Conservation (phyloP, 2,329 filamentous ascomycete genomes). For the Lanzia echinophila region DNA sequence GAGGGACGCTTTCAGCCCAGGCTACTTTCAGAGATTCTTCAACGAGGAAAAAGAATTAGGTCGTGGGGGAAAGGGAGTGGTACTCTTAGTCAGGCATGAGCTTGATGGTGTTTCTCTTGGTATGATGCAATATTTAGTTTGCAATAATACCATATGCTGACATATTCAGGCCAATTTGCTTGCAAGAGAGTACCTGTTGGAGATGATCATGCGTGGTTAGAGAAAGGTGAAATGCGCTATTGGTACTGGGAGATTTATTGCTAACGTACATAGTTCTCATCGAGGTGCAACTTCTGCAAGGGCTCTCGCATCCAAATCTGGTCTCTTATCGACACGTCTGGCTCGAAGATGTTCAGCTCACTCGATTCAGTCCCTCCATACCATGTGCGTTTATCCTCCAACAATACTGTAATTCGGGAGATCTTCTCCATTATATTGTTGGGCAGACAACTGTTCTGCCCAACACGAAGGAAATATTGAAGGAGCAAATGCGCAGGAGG, state of each 20-base stretch:
- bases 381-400: conserved; percentile 96
- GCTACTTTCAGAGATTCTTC: conserved; percentile 92
- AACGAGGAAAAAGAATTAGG: conserved; percentile 82
- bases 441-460: conserved; percentile 55
- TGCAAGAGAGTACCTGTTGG: conserved; percentile 96
- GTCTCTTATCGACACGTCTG: conserved; percentile 97
- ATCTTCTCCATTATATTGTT: conserved; percentile 82
- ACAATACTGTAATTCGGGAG: conserved; percentile 93
- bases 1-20: conserved; percentile 77
- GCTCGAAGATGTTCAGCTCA: conserved; percentile 83
- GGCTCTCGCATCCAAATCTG: conserved; percentile 87
- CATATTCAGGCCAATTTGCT: conserved; percentile 62
- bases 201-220: conserved; percentile 89
- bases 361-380: conserved; percentile 80
- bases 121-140: conserved; percentile 15
- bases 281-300: conserved; percentile 88
- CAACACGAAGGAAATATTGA: conserved; percentile 73
- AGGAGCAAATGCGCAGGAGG: conserved; percentile 74
- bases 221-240: conserved; percentile 48
- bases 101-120: conserved; percentile 80
- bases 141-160: conserved; percentile 11
- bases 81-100: conserved; percentile 86
- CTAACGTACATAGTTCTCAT: conserved; percentile 53
- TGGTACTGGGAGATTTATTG: neutral
- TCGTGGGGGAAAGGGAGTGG: conserved; percentile 87